phyloP scores from a whole-genome alignment of 192 early-diverging fungal genomes.

The Gonapodya sp. region DNA sequence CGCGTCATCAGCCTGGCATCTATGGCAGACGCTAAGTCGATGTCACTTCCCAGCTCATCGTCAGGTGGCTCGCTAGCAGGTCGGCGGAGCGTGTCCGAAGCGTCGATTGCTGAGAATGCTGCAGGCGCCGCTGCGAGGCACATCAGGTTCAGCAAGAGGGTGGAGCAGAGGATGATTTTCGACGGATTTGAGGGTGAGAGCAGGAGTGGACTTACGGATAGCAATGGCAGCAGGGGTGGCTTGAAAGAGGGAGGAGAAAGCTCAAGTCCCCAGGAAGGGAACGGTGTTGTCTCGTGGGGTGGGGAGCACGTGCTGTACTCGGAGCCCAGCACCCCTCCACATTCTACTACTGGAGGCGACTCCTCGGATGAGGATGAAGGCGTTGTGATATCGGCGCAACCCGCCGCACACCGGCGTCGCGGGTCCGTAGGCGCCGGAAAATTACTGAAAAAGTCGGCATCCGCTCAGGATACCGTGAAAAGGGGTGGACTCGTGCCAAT shows the following conservation, averaged over 20 bases:
- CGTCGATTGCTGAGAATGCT: background rate
- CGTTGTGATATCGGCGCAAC: background rate
- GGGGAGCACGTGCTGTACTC: too few species aligned
- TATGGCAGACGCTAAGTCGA: background rate
- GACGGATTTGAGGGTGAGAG: background rate
- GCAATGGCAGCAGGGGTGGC: background rate
- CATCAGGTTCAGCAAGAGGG: background rate
- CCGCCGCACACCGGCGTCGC: background rate
- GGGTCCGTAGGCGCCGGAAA: background rate
- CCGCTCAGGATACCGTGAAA: background rate
- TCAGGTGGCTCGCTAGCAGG: background rate
- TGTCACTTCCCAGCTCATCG: background rate
- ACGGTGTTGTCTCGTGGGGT: too few species aligned
- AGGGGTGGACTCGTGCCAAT: background rate
- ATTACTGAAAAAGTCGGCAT: background rate
- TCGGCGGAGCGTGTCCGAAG: background rate
- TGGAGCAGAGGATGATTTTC: slow-evolving; percentile 2
- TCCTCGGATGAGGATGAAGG: background rate
- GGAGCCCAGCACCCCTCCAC: too few species aligned
- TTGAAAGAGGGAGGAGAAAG: background rate
- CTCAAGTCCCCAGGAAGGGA: background rate
- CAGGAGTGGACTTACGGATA: background rate
- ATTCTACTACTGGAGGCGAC: too few species aligned
- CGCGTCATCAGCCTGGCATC: background rate
- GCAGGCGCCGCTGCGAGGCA: too few species aligned